These are phyloP conservation scores for Glycyrrhiza uralensis DNA, from an alignment of 306 rosid genomes.

Conservation along the genomic window DNA sequence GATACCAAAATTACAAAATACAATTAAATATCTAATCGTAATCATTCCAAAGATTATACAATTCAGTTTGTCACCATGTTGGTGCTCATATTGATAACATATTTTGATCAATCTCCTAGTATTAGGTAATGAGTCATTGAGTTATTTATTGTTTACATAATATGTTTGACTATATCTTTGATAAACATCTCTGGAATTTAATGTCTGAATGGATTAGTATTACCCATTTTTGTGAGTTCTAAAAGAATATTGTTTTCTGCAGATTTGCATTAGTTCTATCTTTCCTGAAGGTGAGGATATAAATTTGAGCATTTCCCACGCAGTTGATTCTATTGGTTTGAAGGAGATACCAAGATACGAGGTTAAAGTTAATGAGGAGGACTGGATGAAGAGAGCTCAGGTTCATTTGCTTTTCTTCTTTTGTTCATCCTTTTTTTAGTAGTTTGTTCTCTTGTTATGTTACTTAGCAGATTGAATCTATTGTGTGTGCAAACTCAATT, in stretches of 20 bases:
- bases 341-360: slow-evolving; percentile 66
- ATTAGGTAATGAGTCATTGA: neutral
- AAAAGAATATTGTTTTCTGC: slow-evolving; percentile 22
- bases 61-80: neutral
- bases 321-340: slow-evolving; percentile 79
- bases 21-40: neutral
- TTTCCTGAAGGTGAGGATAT: slow-evolving; percentile 64
- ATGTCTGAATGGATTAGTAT: neutral
- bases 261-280: slow-evolving; percentile 68
- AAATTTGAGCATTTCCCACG: slow-evolving; percentile 53
- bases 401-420: slow-evolving; percentile 39
- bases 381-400: slow-evolving; percentile 77
- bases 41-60: neutral
- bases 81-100: slow-evolving; percentile 1
- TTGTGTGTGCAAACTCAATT: neutral
- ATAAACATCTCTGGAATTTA: neutral
- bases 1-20: neutral
- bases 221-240: neutral
- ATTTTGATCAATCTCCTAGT: neutral
- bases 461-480: neutral
- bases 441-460: neutral
- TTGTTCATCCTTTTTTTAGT: neutral
- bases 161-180: neutral
- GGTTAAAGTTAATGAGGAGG: slow-evolving; percentile 59
- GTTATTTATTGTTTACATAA: neutral